A percentile compares a stretch with the other conserved stretches of the same genome.
Evolutionary conservation across 2,329 filamentous ascomycete genomes (phyloP).

Genomic region (Fusarium sp.): DNA sequence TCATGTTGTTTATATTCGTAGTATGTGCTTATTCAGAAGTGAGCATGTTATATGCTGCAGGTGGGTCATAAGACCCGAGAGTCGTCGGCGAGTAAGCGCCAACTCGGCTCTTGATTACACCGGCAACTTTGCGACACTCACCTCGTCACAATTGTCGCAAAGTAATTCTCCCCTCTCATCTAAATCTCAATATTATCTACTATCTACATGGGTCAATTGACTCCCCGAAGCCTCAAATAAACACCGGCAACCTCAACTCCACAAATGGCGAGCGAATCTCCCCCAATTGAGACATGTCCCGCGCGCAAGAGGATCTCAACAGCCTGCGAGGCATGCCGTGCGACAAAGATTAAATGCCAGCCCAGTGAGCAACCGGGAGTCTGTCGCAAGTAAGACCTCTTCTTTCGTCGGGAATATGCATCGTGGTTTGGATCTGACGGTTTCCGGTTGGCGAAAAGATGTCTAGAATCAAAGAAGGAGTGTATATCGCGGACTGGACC

Average conservation of each 20-base stretch:
- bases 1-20: not conserved
- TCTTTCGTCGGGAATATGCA: not conserved
- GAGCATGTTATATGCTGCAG: not conserved
- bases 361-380: conserved; percentile 62
- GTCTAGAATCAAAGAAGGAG: conserved; percentile 65
- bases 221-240: not conserved
- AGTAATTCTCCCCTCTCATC: not conserved
- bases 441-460: conserved; percentile 54
- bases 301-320: conserved; percentile 53
- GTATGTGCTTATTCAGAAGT: conserved; percentile 1
- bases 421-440: conserved; percentile 1
- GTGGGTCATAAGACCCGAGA: conserved; percentile 33
- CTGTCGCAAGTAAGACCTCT: conserved; percentile 63
- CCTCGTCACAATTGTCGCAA: not conserved
- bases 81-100: conserved; percentile 30
- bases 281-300: conserved; percentile 21
- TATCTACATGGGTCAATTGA: not conserved
- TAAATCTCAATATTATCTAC: not conserved
- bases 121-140: conserved; percentile 12
- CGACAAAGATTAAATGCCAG: conserved; percentile 67
- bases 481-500: conserved; percentile 66
- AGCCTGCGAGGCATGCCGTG: conserved; percentile 68
- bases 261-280: conserved; percentile 33
- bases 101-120: conserved; percentile 37
- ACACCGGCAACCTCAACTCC: not conserved